Percentiles rank a stretch among this genome's conserved stretches.
Conservation (phyloP, 2,329 filamentous ascomycete species). For the Phoma sp. region DNA sequence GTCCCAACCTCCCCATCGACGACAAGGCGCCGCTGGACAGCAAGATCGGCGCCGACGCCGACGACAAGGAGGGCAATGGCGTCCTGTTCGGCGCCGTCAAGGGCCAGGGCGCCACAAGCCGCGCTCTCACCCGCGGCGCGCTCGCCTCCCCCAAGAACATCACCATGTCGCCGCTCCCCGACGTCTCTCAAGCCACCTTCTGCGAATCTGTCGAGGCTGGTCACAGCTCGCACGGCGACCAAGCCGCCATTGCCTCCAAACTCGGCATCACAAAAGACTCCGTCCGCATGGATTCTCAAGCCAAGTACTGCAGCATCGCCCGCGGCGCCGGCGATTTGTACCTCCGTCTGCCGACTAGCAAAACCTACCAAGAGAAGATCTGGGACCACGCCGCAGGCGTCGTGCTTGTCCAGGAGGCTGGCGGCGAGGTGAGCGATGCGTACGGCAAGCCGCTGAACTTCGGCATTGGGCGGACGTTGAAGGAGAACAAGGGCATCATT, state of each 20-base stretch:
- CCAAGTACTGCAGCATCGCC: conserved; percentile 96
- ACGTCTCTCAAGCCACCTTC: conserved; percentile 83
- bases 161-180: conserved; percentile 75
- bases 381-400: conserved; percentile 99
- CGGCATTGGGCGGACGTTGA: conserved; percentile 80
- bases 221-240: conserved; percentile 88
- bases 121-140: conserved; percentile 67
- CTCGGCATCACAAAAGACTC: conserved; percentile 88
- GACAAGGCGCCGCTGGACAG: conserved; percentile 74
- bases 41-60: conserved; percentile 75
- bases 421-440: conserved; percentile 89
- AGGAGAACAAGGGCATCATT: conserved; percentile 90
- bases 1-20: conserved; percentile 91
- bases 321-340: conserved; percentile 94
- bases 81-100: conserved; percentile 86
- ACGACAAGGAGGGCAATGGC: conserved; percentile 76
- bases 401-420: conserved; percentile 90
- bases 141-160: conserved; percentile 68
- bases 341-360: conserved; percentile 82
- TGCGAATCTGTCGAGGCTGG: conserved; percentile 95
- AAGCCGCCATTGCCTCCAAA: conserved; percentile 80
- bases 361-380: conserved; percentile 96
- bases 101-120: conserved; percentile 79
- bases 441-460: conserved; percentile 87
- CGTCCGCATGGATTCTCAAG: conserved; percentile 96